A percentile compares a stretch with the other conserved stretches of the same genome.
Evolutionary conservation across 164 flowering plant genomes (phyloP).

Genomic region (Annona cherimola): DNA sequence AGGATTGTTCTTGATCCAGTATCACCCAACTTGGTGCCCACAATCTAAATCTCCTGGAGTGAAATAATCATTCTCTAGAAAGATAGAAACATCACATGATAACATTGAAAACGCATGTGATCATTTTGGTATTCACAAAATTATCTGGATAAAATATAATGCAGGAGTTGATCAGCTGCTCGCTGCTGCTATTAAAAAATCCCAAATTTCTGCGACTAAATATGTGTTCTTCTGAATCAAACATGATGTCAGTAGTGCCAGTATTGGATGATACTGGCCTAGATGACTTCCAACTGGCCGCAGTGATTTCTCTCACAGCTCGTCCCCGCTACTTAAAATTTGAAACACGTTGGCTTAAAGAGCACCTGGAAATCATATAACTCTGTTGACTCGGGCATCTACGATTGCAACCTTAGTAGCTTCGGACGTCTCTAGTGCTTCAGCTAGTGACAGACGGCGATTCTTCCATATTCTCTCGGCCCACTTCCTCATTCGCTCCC

Average conservation of each 20-base stretch:
- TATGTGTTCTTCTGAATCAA: too few species aligned
- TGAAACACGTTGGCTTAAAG: neutral
- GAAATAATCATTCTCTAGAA: too few species aligned
- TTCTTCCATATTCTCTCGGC: constrained; percentile 77
- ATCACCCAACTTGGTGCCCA: too few species aligned
- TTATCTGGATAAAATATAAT: too few species aligned
- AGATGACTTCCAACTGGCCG: neutral
- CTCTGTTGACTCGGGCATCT: constrained; percentile 69
- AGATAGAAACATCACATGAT: too few species aligned
- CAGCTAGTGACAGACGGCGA: constrained; percentile 59
- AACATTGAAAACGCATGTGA: too few species aligned
- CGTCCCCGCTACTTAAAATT: neutral
- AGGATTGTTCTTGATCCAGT: too few species aligned
- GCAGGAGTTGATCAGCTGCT: too few species aligned
- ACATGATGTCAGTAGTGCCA: neutral
- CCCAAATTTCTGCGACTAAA: too few species aligned
- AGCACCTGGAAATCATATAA: constrained; percentile 22
- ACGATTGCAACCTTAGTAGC: constrained; percentile 44
- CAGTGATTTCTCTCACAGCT: neutral
- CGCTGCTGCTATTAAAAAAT: too few species aligned
- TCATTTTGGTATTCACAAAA: too few species aligned
- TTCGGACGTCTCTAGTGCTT: constrained; percentile 60
- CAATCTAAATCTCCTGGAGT: too few species aligned
- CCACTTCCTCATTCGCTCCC: constrained; percentile 73
- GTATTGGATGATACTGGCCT: neutral